Percentiles rank a stretch among this genome's conserved stretches.
These are phyloP conservation scores for Musa beccarii DNA, from an alignment of 176 grass and related monocot genomes.

Conservation along the genomic window DNA sequence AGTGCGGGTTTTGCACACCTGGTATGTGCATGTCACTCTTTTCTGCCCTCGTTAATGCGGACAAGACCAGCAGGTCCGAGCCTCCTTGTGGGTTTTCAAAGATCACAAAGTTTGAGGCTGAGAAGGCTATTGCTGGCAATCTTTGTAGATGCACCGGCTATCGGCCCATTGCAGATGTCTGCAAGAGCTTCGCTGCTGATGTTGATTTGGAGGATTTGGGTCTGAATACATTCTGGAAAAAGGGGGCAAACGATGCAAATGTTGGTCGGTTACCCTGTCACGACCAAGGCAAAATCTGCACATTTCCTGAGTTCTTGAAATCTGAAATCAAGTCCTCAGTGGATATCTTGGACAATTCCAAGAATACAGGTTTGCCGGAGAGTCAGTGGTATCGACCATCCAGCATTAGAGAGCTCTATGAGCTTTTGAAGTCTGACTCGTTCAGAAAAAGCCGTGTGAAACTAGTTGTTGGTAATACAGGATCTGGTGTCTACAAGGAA, in stretches of 20 bases:
- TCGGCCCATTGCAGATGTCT: conserved; percentile 70
- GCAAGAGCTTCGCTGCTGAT: conserved; percentile 91
- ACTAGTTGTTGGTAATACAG: conserved; percentile 72
- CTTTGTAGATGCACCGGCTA: conserved; percentile 93
- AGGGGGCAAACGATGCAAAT: conserved; percentile 30
- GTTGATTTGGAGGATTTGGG: conserved; percentile 89
- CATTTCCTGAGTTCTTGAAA: conserved; percentile 76
- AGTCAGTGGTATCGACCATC: conserved; percentile 41
- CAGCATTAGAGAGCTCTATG: conserved; percentile 45
- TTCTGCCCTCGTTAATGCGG: conserved; percentile 48
- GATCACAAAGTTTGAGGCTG: conserved; percentile 50
- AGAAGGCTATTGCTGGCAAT: conserved; percentile 65
- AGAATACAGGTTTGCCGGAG: not conserved
- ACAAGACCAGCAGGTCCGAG: conserved; percentile 13
- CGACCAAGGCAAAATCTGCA: conserved; percentile 31
- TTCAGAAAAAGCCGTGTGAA: conserved; percentile 33
- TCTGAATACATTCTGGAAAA: conserved; percentile 76
- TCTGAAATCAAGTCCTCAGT: conserved; percentile 47
- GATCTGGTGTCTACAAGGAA: conserved; percentile 78
- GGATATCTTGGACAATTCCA: conserved; percentile 6
- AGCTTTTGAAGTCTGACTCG: conserved; percentile 28
- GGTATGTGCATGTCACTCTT: conserved; percentile 94
- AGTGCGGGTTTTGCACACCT: conserved; percentile 90
- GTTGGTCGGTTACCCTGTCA: conserved; percentile 47
- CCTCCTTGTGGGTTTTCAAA: conserved; percentile 53